Evolutionary conservation across 108 stramenopile genomes (phyloP).

Genomic region (Fragilaria radians): DNA sequence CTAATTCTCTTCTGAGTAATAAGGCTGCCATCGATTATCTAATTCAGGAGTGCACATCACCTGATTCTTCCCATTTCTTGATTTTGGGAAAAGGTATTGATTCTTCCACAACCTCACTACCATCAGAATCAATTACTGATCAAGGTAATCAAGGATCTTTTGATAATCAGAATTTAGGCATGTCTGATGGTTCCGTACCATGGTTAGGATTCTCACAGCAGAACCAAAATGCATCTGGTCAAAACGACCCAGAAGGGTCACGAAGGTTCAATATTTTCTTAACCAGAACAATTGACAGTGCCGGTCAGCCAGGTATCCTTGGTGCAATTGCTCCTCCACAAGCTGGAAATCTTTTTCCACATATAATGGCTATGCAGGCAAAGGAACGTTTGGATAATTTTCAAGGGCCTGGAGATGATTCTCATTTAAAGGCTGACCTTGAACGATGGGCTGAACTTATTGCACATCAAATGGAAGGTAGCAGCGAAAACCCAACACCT

Average conservation of each 20-base stretch:
- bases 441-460: slow-evolving; percentile 37
- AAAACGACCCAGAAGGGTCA: slow-evolving; percentile 84
- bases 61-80: slow-evolving; percentile 61
- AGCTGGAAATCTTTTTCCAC: slow-evolving; percentile 84
- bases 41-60: slow-evolving; percentile 60
- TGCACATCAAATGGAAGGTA: slow-evolving; percentile 12
- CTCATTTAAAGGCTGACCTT: slow-evolving; percentile 24
- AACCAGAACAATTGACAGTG: slow-evolving; percentile 56
- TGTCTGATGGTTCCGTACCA: slow-evolving; percentile 9
- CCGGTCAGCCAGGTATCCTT: slow-evolving; percentile 71
- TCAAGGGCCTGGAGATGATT: slow-evolving; percentile 24
- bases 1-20: slow-evolving; percentile 60
- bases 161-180: not conserved
- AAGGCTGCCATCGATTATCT: slow-evolving; percentile 72
- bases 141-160: not conserved
- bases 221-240: slow-evolving; percentile 76
- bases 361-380: slow-evolving; percentile 75
- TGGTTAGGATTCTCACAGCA: slow-evolving; percentile 59
- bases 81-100: slow-evolving; percentile 78
- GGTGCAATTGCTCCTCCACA: slow-evolving; percentile 85
- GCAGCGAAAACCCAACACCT: slow-evolving; percentile 16
- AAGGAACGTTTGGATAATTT: slow-evolving; percentile 55
- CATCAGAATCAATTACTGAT: slow-evolving; percentile 18
- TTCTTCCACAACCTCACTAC: slow-evolving; percentile 43
- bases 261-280: slow-evolving; percentile 89